phyloP scores from a whole-genome alignment of 2,329 filamentous ascomycete species.

The Ophioceras dolichostomum region DNA sequence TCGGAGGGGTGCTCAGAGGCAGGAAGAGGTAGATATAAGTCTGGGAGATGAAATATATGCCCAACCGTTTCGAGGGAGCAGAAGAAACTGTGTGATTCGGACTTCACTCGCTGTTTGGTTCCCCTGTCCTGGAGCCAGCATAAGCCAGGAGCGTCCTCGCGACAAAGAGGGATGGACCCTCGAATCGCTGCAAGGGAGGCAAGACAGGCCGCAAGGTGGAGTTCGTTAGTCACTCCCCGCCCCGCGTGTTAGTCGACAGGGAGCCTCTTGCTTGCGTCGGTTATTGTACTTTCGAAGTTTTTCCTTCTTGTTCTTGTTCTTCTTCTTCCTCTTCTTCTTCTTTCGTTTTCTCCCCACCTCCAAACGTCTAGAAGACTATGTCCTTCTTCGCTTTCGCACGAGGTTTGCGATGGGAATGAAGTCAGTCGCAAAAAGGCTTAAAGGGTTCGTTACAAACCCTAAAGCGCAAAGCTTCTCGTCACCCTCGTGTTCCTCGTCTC shows the following conservation, averaged over 20 bases:
- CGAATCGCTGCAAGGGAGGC: neutral
- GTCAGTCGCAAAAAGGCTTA: too few species aligned
- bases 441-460: too few species aligned
- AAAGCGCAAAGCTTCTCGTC: too few species aligned
- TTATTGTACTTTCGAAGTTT: neutral
- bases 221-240: neutral
- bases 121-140: too few species aligned
- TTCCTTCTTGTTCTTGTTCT: conserved; percentile 7
- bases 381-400: neutral
- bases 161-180: neutral
- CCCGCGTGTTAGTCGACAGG: neutral
- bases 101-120: too few species aligned
- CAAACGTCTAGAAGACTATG: too few species aligned
- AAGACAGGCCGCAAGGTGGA: neutral
- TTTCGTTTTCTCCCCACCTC: neutral
- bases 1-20: too few species aligned
- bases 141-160: neutral
- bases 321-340: neutral
- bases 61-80: too few species aligned
- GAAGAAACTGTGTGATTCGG: too few species aligned
- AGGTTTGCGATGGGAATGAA: neutral
- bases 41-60: neutral
- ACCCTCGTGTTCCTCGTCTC: too few species aligned
- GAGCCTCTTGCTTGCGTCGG: too few species aligned
- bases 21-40: neutral